Percentiles rank a stretch among this genome's conserved stretches.
Conservation (phyloP, 371 early-diverging fungal species). For the Mortierella sp. region DNA sequence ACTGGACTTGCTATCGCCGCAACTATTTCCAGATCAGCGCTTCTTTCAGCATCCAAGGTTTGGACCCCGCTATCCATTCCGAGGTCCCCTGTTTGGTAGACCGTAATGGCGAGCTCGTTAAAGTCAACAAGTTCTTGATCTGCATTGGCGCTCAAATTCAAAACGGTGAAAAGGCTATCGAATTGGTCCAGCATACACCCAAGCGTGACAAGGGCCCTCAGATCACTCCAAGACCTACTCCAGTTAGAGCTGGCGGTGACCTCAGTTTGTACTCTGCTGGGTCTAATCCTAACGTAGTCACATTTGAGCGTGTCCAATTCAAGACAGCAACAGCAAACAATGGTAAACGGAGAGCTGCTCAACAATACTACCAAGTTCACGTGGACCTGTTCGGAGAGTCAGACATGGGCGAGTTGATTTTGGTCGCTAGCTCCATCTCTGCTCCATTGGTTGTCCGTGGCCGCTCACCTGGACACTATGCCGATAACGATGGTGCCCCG, state of each 20-base stretch:
- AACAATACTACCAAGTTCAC: slow-evolving; percentile 88
- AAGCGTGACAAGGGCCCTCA: slow-evolving; percentile 96
- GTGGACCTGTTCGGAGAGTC: slow-evolving; percentile 80
- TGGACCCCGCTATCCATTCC: slow-evolving; percentile 54
- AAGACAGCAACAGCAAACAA: slow-evolving; percentile 96
- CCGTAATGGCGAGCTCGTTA: slow-evolving; percentile 61
- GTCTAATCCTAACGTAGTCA: slow-evolving; percentile 70
- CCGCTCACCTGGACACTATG: slow-evolving; percentile 94
- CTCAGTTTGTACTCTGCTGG: slow-evolving; percentile 66
- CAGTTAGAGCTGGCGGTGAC: slow-evolving; percentile 74
- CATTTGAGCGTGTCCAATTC: slow-evolving; percentile 96
- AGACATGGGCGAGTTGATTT: slow-evolving; percentile 60
- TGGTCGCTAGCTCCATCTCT: slow-evolving; percentile 81
- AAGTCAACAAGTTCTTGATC: slow-evolving; percentile 73
- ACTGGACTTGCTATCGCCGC: slow-evolving; percentile 96
- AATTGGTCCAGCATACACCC: slow-evolving; percentile 92
- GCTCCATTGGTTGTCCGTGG: slow-evolving; percentile 93
- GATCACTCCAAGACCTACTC: slow-evolving; percentile 72
- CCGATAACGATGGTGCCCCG: slow-evolving; percentile 61
- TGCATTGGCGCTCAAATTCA: slow-evolving; percentile 84
- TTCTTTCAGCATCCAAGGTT: slow-evolving; percentile 74
- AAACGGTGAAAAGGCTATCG: slow-evolving; percentile 79
- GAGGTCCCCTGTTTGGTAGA: slow-evolving; percentile 75
- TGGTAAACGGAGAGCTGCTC: slow-evolving; percentile 89
- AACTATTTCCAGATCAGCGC: slow-evolving; percentile 94